A percentile compares a stretch with the other conserved stretches of the same genome.
Evolutionary conservation across 164 flowering plant species (phyloP).

Genomic region (Paratinospora sagittata): DNA sequence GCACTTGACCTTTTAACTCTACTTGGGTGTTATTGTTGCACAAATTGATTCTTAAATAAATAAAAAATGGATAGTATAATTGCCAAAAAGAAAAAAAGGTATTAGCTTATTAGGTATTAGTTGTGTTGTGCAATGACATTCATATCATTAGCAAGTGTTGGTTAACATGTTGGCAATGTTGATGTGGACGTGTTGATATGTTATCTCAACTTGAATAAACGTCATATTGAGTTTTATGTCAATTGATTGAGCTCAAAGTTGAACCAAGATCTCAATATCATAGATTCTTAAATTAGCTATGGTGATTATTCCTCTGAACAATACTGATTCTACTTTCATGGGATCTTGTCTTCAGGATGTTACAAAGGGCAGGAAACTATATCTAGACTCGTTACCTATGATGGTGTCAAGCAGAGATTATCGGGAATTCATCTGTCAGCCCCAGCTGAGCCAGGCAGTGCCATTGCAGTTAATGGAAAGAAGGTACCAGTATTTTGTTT

Average conservation of each 20-base stretch:
- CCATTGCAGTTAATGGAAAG: constrained; percentile 55
- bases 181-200: too few relatives aligned
- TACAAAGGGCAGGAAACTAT: constrained; percentile 94
- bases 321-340: not conserved
- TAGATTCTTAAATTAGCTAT: not conserved
- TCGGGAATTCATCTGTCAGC: constrained; percentile 66
- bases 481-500: constrained; percentile 35
- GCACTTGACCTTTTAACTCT: too few relatives aligned
- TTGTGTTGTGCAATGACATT: not conserved
- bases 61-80: not conserved
- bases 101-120: not conserved
- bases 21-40: too few relatives aligned
- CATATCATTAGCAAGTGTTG: not conserved
- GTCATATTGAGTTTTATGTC: too few relatives aligned
- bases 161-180: not conserved
- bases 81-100: not conserved
- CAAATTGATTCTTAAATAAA: too few relatives aligned
- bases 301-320: not conserved
- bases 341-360: constrained; percentile 47
- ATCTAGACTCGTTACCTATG: constrained; percentile 73
- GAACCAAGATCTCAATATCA: not conserved
- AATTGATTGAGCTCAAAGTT: not conserved
- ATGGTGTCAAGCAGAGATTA: constrained; percentile 74
- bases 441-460: constrained; percentile 62
- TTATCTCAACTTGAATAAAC: too few relatives aligned